Conservation (phyloP, 371 early-diverging fungal species). For the Syncephalastrum sp. region DNA sequence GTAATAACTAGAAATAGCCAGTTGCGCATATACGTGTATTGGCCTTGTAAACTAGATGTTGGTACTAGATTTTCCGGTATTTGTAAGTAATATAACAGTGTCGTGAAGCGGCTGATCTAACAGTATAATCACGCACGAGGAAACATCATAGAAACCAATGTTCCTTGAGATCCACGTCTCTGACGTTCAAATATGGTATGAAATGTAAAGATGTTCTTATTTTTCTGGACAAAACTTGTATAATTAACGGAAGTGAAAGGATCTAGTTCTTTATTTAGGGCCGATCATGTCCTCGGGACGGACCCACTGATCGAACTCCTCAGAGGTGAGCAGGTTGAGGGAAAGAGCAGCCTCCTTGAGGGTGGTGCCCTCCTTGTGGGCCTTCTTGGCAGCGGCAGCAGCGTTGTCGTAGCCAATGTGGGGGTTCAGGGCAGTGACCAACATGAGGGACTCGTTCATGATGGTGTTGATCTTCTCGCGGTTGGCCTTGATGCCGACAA, state of each 20-base stretch:
- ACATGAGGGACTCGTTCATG: slow-evolving; percentile 50
- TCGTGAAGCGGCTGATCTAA: no score
- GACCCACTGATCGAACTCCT: slow-evolving; percentile 92
- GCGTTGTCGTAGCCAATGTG: slow-evolving; percentile 77
- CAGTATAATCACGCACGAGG: no score
- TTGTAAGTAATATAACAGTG: no score
- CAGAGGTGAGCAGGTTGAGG: slow-evolving; percentile 75
- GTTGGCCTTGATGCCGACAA: slow-evolving; percentile 90
- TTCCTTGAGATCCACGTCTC: no score
- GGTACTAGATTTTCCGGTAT: no score
- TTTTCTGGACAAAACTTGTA: not conserved
- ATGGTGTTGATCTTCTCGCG: slow-evolving; percentile 79
- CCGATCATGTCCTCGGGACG: slow-evolving; percentile 90
- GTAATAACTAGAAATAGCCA: no score
- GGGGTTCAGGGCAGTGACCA: slow-evolving; percentile 27
- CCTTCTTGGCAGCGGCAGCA: slow-evolving; percentile 93
- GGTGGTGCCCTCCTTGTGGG: slow-evolving; percentile 81
- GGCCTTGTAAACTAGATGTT: no score
- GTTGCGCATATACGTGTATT: no score
- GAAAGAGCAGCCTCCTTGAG: slow-evolving; percentile 86
- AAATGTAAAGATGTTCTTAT: no score
- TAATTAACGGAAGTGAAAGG: not conserved
- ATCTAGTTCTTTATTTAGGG: slow-evolving; percentile 28
- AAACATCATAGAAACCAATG: no score
- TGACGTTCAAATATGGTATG: no score